Evolutionary conservation across 2,329 filamentous ascomycete species (phyloP).

Genomic region (Mycosphaerella sp.): DNA sequence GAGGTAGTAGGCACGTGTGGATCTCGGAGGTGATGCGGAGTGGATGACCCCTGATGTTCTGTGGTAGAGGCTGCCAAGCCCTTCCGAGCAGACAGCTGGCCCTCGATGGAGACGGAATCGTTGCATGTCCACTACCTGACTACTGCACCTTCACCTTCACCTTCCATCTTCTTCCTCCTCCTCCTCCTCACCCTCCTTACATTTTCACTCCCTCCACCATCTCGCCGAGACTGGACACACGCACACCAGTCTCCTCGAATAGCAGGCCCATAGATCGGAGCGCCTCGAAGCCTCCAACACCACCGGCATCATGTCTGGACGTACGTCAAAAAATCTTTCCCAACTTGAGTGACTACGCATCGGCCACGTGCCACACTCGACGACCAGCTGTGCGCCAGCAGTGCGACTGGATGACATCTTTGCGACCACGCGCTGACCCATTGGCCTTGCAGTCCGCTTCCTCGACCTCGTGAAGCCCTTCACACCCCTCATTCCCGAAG

Average conservation of each 20-base stretch:
- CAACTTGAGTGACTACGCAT: background rate
- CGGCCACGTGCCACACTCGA: background rate
- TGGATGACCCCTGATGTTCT: background rate
- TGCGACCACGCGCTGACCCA: slow-evolving; percentile 14
- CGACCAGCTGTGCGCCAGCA: background rate
- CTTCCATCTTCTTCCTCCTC: background rate
- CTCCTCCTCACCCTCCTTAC: background rate
- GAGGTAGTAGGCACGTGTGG: background rate
- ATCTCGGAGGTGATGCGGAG: background rate
- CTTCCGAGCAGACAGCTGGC: background rate
- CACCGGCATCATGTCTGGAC: slow-evolving; percentile 15
- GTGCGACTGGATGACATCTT: background rate
- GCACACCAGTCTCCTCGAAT: background rate
- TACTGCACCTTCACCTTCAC: background rate
- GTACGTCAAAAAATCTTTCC: slow-evolving; percentile 10
- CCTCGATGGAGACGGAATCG: background rate
- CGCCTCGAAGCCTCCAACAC: slow-evolving; percentile 9
- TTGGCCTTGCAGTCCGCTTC: slow-evolving; percentile 69
- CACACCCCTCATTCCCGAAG: slow-evolving; percentile 98
- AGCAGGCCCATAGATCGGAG: slow-evolving; percentile 3
- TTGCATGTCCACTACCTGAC: background rate
- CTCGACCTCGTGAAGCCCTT: slow-evolving; percentile 99
- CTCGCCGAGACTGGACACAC: background rate
- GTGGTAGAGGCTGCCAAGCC: background rate
- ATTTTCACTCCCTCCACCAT: background rate